A percentile compares a stretch with the other conserved stretches of the same genome.
phyloP scores from a whole-genome alignment of 2,329 filamentous ascomycete genomes.

The Stagonosporopsis vannaccii region DNA sequence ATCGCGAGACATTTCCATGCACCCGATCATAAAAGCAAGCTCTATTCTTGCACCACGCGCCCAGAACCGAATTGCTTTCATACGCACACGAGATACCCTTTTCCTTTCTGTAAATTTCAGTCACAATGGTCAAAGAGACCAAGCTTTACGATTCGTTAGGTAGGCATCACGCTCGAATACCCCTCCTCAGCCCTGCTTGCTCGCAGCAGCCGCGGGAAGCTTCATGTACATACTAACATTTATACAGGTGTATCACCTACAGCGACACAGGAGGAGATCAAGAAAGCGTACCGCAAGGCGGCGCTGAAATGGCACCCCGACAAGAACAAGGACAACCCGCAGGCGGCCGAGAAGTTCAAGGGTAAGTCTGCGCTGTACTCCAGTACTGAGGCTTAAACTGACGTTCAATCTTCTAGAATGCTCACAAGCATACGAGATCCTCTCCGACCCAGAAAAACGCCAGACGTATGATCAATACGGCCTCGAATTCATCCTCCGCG shows the following conservation, averaged over 20 bases:
- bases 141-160: slow-evolving; percentile 90
- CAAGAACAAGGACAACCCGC: slow-evolving; percentile 93
- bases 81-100: slow-evolving; percentile 23
- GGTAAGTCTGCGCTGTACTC: slow-evolving; percentile 49
- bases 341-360: slow-evolving; percentile 93
- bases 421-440: slow-evolving; percentile 96
- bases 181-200: slow-evolving; percentile 30
- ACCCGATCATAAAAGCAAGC: slow-evolving; percentile 40
- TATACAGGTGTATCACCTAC: slow-evolving; percentile 70
- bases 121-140: slow-evolving; percentile 88
- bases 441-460: slow-evolving; percentile 95
- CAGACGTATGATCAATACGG: slow-evolving; percentile 95
- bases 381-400: slow-evolving; percentile 14
- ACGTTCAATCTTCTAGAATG: slow-evolving; percentile 65
- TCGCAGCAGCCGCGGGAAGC: slow-evolving; percentile 16
- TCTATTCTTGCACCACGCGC: slow-evolving; percentile 30
- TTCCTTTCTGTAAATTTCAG: slow-evolving; percentile 12
- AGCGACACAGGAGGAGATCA: slow-evolving; percentile 91
- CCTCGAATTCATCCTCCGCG: slow-evolving; percentile 87
- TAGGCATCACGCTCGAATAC: slow-evolving; percentile 38
- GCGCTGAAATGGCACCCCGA: slow-evolving; percentile 95
- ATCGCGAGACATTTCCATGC: slow-evolving; percentile 38
- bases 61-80: slow-evolving; percentile 16
- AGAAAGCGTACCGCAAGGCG: slow-evolving; percentile 91
- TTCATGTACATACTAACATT: slow-evolving; percentile 29